Conservation (phyloP, 331 rosid genomes). For the Stylosanthes scabra region DNA sequence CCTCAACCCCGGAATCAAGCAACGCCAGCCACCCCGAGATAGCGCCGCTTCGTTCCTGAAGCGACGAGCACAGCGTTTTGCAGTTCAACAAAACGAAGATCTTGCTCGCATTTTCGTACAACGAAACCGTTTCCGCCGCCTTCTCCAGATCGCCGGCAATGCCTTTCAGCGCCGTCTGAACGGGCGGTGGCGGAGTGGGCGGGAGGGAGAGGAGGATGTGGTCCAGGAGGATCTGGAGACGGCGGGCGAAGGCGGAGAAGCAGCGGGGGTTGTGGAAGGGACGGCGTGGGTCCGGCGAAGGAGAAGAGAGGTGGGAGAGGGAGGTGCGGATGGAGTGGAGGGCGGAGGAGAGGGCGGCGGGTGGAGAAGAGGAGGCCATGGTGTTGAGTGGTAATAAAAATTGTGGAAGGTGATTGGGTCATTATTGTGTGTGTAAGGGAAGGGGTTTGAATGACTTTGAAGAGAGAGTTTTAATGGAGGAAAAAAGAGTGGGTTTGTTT, state of each 20-base stretch:
- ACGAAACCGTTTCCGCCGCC: conserved; percentile 32
- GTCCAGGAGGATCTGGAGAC: conserved; percentile 47
- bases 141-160: conserved; percentile 40
- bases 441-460: not conserved
- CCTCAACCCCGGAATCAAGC: conserved; percentile 39
- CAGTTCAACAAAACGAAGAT: conserved; percentile 52
- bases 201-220: conserved; percentile 37
- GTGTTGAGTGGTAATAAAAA: not conserved
- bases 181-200: conserved; percentile 31
- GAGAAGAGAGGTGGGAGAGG: conserved; percentile 39
- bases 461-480: not conserved
- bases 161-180: conserved; percentile 51
- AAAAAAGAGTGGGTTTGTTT: not conserved
- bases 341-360: conserved; percentile 21
- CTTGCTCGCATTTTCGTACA: conserved; percentile 47
- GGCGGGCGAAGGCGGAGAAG: conserved; percentile 47
- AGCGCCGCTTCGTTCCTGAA: conserved; percentile 38
- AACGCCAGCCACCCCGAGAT: conserved; percentile 55
- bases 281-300: conserved; percentile 10
- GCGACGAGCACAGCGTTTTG: conserved; percentile 43
- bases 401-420: conserved; percentile 4
- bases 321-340: conserved; percentile 41
- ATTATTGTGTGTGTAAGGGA: not conserved
- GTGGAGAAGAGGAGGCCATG: conserved; percentile 18
- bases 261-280: conserved; percentile 43